Evolutionary conservation across 139 green algal genomes (phyloP).

Genomic region (Picochlorum sp.): DNA sequence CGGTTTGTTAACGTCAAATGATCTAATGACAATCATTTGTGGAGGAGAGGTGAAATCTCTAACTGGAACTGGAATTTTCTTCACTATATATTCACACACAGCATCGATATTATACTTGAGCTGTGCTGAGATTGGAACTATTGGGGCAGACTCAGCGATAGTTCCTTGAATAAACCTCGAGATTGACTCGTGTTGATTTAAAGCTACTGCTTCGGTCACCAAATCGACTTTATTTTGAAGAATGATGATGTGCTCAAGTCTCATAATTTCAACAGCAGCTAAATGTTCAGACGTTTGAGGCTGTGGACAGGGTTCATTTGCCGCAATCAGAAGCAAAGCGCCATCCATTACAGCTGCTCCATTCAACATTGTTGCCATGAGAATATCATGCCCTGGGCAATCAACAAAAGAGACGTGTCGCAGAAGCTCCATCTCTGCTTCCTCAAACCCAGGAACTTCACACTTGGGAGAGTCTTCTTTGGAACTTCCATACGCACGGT

Average conservation of each 20-base stretch:
- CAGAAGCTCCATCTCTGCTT: slow-evolving; percentile 80
- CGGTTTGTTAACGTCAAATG: slow-evolving; percentile 99
- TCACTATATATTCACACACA: slow-evolving; percentile 96
- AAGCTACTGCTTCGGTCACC: slow-evolving; percentile 77
- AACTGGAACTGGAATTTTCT: slow-evolving; percentile 83
- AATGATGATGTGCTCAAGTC: slow-evolving; percentile 89
- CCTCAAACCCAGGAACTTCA: slow-evolving; percentile 69
- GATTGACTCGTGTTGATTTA: slow-evolving; percentile 93
- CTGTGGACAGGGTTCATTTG: slow-evolving; percentile 98
- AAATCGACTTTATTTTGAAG: slow-evolving; percentile 89
- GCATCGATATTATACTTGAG: slow-evolving; percentile 99
- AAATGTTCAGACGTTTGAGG: slow-evolving; percentile 96
- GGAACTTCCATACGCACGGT: slow-evolving; percentile 74
- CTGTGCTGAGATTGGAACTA: slow-evolving; percentile 96
- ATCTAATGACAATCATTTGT: slow-evolving; percentile 99
- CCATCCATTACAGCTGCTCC: slow-evolving; percentile 99
- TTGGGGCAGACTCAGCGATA: slow-evolving; percentile 89
- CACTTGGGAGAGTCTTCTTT: slow-evolving; percentile 83
- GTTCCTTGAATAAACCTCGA: slow-evolving; percentile 90
- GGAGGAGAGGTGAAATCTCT: slow-evolving; percentile 90
- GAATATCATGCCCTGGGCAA: slow-evolving; percentile 98
- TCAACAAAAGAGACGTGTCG: slow-evolving; percentile 98
- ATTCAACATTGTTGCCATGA: slow-evolving; percentile 99
- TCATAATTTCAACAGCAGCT: slow-evolving; percentile 99
- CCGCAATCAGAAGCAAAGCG: slow-evolving; percentile 94